phyloP scores from a whole-genome alignment of 768 basidiomycete genomes.

The Naganishia onofrii region DNA sequence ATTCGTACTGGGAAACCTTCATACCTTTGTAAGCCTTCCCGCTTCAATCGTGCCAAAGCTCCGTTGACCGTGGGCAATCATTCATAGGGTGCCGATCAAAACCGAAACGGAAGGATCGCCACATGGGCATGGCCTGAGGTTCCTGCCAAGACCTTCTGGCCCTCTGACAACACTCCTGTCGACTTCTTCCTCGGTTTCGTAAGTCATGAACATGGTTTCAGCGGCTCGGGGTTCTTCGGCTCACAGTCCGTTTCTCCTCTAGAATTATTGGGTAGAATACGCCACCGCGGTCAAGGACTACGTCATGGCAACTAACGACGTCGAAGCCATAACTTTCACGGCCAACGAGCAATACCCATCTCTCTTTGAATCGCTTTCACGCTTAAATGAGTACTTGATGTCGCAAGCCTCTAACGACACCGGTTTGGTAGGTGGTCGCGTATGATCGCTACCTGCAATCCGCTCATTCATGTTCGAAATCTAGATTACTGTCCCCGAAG shows the following conservation, averaged over 20 bases:
- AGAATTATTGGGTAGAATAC: conserved; percentile 9
- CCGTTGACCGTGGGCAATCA: neutral
- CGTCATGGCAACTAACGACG: conserved; percentile 7
- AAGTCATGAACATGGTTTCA: neutral
- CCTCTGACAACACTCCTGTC: conserved; percentile 10
- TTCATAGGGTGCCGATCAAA: conserved; percentile 1
- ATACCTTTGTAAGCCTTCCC: neutral
- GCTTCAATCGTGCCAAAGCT: too few relatives aligned
- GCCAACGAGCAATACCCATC: conserved; percentile 16
- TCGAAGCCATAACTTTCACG: conserved; percentile 1
- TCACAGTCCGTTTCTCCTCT: neutral
- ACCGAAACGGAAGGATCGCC: conserved; percentile 2
- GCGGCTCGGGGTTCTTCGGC: neutral
- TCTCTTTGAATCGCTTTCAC: conserved; percentile 5
- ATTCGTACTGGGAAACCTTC: conserved; percentile 10
- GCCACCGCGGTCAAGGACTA: conserved; percentile 9
- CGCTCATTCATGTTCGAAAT: neutral
- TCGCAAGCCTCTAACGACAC: conserved; percentile 2
- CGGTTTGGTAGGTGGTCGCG: conserved; percentile 5
- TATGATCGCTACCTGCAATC: neutral
- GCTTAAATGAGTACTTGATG: conserved; percentile 4
- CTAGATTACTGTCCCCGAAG: conserved; percentile 10
- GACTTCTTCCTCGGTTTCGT: conserved; percentile 19
- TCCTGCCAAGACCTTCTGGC: conserved; percentile 16
- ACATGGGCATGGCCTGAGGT: conserved; percentile 12